phyloP scores from a whole-genome alignment of 176 grass and related monocot genomes.

The Secale cereale region DNA sequence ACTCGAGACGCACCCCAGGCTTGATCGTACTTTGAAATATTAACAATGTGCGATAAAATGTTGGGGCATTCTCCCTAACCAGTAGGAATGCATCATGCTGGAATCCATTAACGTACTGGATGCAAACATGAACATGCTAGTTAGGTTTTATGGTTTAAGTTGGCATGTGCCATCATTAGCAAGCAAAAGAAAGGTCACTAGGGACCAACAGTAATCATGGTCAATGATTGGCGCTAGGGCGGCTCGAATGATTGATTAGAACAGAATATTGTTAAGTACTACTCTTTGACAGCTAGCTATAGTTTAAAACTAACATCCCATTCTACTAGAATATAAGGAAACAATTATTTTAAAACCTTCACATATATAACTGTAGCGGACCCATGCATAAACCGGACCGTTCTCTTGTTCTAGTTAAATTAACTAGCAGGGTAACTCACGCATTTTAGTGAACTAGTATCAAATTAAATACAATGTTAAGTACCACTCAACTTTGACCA shows the following conservation, averaged over 20 bases:
- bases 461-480: neutral
- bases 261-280: neutral
- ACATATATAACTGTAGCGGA: neutral
- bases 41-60: conserved; percentile 7
- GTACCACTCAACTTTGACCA: neutral
- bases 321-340: too few species aligned
- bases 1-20: conserved; percentile 8
- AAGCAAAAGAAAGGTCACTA: conserved; percentile 34
- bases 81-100: neutral
- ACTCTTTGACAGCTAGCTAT: neutral
- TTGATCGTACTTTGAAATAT: neutral
- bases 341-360: neutral
- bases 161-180: conserved; percentile 52
- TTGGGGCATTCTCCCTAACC: conserved; percentile 25
- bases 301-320: neutral
- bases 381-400: neutral
- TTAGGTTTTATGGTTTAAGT: conserved; percentile 47
- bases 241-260: conserved; percentile 25
- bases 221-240: conserved; percentile 38
- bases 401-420: neutral
- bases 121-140: neutral
- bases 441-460: neutral
- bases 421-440: neutral
- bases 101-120: neutral
- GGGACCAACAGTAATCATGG: conserved; percentile 46